These are phyloP conservation scores for Arachis hypogaea DNA, from an alignment of 306 rosid species.

Conservation along the genomic window DNA sequence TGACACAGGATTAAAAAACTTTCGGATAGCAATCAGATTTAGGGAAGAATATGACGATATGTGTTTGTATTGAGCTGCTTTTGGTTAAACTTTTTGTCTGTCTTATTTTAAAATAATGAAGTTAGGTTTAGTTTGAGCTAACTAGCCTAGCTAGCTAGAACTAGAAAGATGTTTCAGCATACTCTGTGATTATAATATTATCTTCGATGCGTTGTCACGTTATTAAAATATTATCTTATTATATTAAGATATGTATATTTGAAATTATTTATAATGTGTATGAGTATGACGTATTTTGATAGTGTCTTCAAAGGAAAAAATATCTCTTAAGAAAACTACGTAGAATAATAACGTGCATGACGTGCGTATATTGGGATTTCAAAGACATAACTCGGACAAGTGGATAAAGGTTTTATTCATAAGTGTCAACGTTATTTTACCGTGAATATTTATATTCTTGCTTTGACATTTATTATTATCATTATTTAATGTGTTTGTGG, in stretches of 20 bases:
- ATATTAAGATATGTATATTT: too few species aligned
- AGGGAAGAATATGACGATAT: not conserved
- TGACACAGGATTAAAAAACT: not conserved
- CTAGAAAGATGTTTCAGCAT: constrained; percentile 9
- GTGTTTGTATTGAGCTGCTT: constrained; percentile 9
- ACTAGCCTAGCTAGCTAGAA: constrained; percentile 29
- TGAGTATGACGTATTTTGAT: not conserved
- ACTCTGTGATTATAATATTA: constrained; percentile 6
- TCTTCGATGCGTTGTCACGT: constrained; percentile 16
- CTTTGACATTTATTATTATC: not conserved
- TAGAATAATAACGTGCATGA: too few species aligned
- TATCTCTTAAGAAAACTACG: not conserved
- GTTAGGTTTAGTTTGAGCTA: constrained; percentile 36
- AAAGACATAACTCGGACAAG: not conserved
- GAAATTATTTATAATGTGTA: too few species aligned
- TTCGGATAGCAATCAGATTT: constrained; percentile 31
- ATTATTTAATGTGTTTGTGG: not conserved
- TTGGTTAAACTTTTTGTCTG: constrained; percentile 20
- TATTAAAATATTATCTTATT: not conserved
- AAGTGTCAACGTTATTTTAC: not conserved
- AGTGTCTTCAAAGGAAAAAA: not conserved
- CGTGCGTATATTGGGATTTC: constrained; percentile 1
- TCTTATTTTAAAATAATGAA: not conserved
- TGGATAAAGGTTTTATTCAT: not conserved
- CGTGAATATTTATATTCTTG: not conserved